Base-by-base conservation (phyloP, 202 grass and related monocot genomes). In the Cymbopogon flexuosus region DNA sequence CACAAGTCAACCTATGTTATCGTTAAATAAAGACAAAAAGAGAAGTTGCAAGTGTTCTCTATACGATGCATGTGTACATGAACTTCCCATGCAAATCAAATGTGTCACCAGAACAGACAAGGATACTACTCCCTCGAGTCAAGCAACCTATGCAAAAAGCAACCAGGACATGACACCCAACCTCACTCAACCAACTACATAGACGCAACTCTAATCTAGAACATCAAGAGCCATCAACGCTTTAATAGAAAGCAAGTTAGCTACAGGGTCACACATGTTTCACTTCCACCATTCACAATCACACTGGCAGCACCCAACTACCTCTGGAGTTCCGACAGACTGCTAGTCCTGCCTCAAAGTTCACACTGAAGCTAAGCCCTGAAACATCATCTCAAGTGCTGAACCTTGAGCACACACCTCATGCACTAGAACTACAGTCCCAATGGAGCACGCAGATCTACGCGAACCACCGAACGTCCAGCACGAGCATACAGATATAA, bases 121-220 rank as follows among this genome's bases (percentile, higher is more conserved):
- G 9, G 41, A 79, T 57, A 74, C 23, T 27, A 74, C 18, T 27
- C n/a, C 12, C 7, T 45, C 30, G 33, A 54, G 62, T 23, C n/a
- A 89, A 85, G 78, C 87, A 51, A 85, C 37, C 66, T 42, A 73
- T 66, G 51, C 22, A 69, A 46, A 66, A 79, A 75, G 62, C 62
- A 88, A 75, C 39, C 16, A 69, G 40, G 61, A 63, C 30, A 52
- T 82, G 40, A 54, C 66, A 43, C 45, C 45, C 37, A 74, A 67
- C 57, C 45, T 66, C 22, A 9, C 43, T 18, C 37, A 52, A 52
- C 71, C 49, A 76, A 76, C 41, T 75, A 52, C 62, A 68, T 16
- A 68, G 76, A 74, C 36, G 23, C 30, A 36, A 73, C 66, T 60
- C 69, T 37, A 68, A 61, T 60, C 30, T 43, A 39, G 30, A 52